phyloP scores from a whole-genome alignment of 1,139 yeast genomes.

The Scheffersomyces parashehatae region DNA sequence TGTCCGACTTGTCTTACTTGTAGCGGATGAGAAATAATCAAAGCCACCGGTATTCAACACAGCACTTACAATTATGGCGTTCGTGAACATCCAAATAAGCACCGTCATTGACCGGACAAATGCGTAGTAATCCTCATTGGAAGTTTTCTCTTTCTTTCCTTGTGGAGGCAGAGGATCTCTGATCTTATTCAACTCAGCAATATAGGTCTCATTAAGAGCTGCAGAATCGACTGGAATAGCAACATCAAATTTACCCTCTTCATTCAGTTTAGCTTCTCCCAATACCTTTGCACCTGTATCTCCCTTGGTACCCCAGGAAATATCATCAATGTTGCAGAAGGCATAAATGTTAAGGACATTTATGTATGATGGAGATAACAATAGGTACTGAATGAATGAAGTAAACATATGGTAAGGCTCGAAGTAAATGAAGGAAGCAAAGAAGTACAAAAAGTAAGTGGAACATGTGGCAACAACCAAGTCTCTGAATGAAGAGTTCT shows the following conservation, averaged over 20 bases:
- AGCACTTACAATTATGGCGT: not conserved
- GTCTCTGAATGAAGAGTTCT: slow-evolving; percentile 46
- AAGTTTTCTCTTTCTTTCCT: slow-evolving; percentile 36
- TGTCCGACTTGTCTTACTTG: slow-evolving; percentile 22
- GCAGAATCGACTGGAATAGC: slow-evolving; percentile 66
- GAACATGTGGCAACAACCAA: slow-evolving; percentile 50
- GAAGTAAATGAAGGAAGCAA: slow-evolving; percentile 48
- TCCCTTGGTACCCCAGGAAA: slow-evolving; percentile 55
- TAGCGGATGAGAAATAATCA: not conserved
- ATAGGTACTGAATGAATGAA: slow-evolving; percentile 46
- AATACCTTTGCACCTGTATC: slow-evolving; percentile 46
- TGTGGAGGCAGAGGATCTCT: slow-evolving; percentile 35
- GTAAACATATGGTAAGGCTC: slow-evolving; percentile 58
- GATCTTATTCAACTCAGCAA: slow-evolving; percentile 64
- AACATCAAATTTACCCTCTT: slow-evolving; percentile 64
- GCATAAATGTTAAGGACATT: slow-evolving; percentile 52
- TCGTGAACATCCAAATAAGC: not conserved
- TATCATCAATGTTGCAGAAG: slow-evolving; percentile 51
- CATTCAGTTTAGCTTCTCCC: slow-evolving; percentile 62
- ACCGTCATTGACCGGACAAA: not conserved
- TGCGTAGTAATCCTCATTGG: slow-evolving; percentile 18
- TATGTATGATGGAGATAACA: slow-evolving; percentile 49
- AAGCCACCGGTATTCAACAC: not conserved
- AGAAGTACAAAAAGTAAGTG: slow-evolving; percentile 47
- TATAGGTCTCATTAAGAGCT: slow-evolving; percentile 61